Conservation (phyloP, 176 grass and related monocot species). For the Ampelocalamus luodianensis region DNA sequence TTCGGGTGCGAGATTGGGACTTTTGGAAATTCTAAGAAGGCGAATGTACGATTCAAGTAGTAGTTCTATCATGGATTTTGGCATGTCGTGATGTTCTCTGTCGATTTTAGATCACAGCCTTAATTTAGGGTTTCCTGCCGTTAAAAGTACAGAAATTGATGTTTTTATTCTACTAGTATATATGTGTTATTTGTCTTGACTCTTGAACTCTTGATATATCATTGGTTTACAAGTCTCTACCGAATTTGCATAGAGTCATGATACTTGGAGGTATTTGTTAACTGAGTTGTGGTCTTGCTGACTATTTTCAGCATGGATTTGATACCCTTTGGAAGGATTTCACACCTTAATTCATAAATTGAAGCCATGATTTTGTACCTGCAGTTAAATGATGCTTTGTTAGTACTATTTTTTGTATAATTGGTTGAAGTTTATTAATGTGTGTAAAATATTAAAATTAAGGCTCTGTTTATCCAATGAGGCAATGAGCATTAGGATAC, state of each 20-base stretch:
- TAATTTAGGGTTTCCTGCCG: neutral
- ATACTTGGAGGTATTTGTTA: neutral
- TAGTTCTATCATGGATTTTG: neutral
- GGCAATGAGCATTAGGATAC: no score
- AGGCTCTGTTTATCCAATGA: no score
- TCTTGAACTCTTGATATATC: no score
- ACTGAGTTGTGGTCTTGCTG: neutral
- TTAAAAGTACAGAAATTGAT: neutral
- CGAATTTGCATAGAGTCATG: neutral
- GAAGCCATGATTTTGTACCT: no score
- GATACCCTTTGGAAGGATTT: neutral
- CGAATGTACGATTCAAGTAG: constrained; percentile 56
- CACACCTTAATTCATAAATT: no score
- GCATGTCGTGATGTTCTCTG: neutral
- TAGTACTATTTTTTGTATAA: no score
- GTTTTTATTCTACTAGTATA: neutral
- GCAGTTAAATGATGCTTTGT: no score
- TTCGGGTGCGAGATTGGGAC: constrained; percentile 63
- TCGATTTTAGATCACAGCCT: neutral
- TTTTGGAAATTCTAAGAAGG: constrained; percentile 63
- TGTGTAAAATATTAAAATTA: no score
- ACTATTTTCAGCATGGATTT: neutral
- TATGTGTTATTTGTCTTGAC: neutral
- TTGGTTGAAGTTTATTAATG: no score
- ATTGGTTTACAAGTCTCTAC: neutral